phyloP scores from a whole-genome alignment of 1,139 yeast genomes.

The Arxiozyma telluris region DNA sequence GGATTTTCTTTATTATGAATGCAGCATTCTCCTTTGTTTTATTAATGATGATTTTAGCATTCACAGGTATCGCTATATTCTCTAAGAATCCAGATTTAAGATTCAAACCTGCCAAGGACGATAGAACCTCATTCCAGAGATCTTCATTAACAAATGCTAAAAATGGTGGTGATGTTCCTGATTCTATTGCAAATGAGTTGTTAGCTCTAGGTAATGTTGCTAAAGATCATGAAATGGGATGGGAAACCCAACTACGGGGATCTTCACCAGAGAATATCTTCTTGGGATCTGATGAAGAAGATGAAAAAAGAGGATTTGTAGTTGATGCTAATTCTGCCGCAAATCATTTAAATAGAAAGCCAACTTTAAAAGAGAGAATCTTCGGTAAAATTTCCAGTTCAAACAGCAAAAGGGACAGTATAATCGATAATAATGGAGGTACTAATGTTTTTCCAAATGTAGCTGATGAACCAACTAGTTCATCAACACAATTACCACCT shows the following conservation, averaged over 20 bases:
- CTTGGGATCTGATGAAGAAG: slow-evolving; percentile 12
- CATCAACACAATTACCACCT: slow-evolving; percentile 8
- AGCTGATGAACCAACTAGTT: neutral
- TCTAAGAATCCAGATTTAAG: slow-evolving; percentile 77
- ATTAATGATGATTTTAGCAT: slow-evolving; percentile 51
- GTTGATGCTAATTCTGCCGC: neutral
- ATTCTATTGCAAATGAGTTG: slow-evolving; percentile 42
- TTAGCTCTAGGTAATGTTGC: slow-evolving; percentile 42
- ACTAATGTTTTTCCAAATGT: slow-evolving; percentile 1
- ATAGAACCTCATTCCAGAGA: slow-evolving; percentile 72
- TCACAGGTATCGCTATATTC: slow-evolving; percentile 46
- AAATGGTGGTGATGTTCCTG: slow-evolving; percentile 29
- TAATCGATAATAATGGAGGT: neutral
- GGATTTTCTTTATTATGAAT: slow-evolving; percentile 68
- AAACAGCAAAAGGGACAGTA: slow-evolving; percentile 8
- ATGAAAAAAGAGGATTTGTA: slow-evolving; percentile 2
- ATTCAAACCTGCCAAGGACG: slow-evolving; percentile 77
- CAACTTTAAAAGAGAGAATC: slow-evolving; percentile 20
- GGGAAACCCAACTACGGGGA: slow-evolving; percentile 52
- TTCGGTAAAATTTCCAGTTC: slow-evolving; percentile 20
- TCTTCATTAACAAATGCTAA: slow-evolving; percentile 37
- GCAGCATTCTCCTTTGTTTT: slow-evolving; percentile 67
- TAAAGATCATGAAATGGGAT: slow-evolving; percentile 57
- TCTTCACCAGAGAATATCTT: slow-evolving; percentile 10
- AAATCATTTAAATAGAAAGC: slow-evolving; percentile 10